Conservation (phyloP, 441 rosid species). For the Cnidoscolus chayamansa region DNA sequence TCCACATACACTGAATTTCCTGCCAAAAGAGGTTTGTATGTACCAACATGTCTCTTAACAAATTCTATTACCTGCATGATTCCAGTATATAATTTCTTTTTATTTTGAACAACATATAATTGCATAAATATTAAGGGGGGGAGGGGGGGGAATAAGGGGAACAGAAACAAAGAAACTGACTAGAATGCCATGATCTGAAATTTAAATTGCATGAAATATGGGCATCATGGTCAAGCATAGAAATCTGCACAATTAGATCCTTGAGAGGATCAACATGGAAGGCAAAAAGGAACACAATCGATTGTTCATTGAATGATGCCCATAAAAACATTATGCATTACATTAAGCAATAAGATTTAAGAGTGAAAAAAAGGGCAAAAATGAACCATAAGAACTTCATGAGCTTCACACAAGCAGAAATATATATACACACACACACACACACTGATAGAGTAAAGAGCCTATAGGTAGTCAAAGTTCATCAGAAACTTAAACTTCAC, state of each 20-base stretch:
- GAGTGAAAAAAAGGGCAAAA: background rate
- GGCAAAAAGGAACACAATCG: background rate
- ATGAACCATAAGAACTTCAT: background rate
- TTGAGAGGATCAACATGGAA: background rate
- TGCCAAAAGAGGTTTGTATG: slow-evolving; percentile 59
- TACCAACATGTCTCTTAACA: slow-evolving; percentile 64
- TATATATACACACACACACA: background rate
- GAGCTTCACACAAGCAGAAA: background rate
- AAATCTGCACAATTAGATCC: background rate
- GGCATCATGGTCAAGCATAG: background rate
- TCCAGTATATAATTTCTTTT: slow-evolving; percentile 5
- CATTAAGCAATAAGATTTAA: background rate
- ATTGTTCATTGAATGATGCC: background rate
- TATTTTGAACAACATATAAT: background rate
- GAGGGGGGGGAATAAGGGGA: background rate
- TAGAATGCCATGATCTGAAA: background rate
- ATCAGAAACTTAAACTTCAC: no score
- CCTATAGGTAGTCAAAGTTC: background rate
- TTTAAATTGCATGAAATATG: background rate
- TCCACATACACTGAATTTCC: slow-evolving; percentile 88
- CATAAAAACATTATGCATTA: background rate
- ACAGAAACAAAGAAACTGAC: background rate
- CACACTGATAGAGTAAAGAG: background rate
- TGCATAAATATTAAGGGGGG: background rate
- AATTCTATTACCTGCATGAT: slow-evolving; percentile 71